Percentiles rank a stretch among this genome's conserved stretches.
These are phyloP conservation scores for Chlorella sorokiniana DNA, from an alignment of 139 green algal species.

Conservation along the genomic window DNA sequence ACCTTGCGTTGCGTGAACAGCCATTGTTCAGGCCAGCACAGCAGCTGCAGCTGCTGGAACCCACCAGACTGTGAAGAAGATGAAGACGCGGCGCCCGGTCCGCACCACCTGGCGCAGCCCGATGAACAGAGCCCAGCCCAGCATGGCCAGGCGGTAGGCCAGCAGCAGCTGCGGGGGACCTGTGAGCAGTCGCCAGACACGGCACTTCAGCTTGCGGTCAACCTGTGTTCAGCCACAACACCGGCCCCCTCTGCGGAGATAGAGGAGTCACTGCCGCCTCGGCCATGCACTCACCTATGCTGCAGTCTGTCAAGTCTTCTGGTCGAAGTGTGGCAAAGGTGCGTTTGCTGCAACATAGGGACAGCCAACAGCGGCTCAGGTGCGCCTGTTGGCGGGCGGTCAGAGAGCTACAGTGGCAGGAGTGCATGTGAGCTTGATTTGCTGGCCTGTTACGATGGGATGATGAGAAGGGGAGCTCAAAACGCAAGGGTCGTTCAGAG, in stretches of 20 bases:
- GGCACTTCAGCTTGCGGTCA: too few species aligned
- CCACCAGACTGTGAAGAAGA: constrained; percentile 24
- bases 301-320: constrained; percentile 5
- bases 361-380: neutral
- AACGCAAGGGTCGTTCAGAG: too few species aligned
- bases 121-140: constrained; percentile 22
- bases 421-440: too few species aligned
- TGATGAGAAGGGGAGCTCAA: too few species aligned
- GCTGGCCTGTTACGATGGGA: too few species aligned
- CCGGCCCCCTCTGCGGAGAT: too few species aligned
- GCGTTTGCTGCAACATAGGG: neutral
- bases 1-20: too few species aligned
- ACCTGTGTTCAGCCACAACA: too few species aligned
- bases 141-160: constrained; percentile 3
- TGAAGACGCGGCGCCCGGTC: neutral
- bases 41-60: neutral
- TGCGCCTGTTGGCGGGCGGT: neutral
- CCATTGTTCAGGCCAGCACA: neutral
- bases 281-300: neutral
- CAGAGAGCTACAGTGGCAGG: too few species aligned
- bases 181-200: neutral
- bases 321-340: neutral
- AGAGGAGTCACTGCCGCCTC: neutral
- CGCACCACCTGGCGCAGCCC: constrained; percentile 4
- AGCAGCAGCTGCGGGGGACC: constrained; percentile 8